A percentile compares a stretch with the other conserved stretches of the same genome.
Evolutionary conservation across 2,329 filamentous ascomycete genomes (phyloP).

Genomic region (Paecilomyces sp.): DNA sequence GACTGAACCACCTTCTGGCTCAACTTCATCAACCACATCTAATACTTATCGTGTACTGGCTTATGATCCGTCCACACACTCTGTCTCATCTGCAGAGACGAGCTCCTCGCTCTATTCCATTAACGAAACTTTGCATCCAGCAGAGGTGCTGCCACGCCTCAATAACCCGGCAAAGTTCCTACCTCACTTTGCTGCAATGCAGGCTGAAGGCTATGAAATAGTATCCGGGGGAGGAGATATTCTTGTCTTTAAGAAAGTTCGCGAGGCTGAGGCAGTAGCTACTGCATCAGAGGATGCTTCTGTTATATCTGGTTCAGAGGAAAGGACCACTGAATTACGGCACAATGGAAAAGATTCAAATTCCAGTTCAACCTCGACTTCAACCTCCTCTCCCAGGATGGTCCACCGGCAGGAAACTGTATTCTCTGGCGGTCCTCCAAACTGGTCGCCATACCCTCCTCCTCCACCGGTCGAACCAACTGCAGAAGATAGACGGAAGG

Average conservation of each 20-base stretch:
- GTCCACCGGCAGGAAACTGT: slow-evolving; percentile 14
- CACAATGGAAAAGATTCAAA: not conserved
- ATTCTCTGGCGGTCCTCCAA: slow-evolving; percentile 15
- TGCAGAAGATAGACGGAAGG: not conserved
- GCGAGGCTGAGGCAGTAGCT: not conserved
- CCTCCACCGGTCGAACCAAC: slow-evolving; percentile 1
- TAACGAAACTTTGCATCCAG: slow-evolving; percentile 16
- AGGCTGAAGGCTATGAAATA: slow-evolving; percentile 35
- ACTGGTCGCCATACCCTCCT: slow-evolving; percentile 16
- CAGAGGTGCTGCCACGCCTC: slow-evolving; percentile 30
- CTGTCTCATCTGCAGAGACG: slow-evolving; percentile 24
- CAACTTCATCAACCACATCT: not conserved
- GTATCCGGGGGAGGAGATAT: slow-evolving; percentile 34
- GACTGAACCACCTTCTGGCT: not conserved
- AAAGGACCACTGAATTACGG: not conserved
- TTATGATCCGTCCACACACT: slow-evolving; percentile 24
- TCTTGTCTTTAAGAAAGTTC: slow-evolving; percentile 29
- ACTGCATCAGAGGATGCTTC: not conserved
- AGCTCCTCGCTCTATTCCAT: slow-evolving; percentile 22
- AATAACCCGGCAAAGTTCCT: slow-evolving; percentile 36
- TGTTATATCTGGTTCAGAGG: not conserved
- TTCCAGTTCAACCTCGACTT: not conserved
- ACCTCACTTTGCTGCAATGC: slow-evolving; percentile 30
- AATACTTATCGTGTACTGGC: slow-evolving; percentile 29
- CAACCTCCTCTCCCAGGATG: slow-evolving; percentile 10